Base-by-base conservation (phyloP, 805 yeast genomes). In the Cyberlindnera maclurae region DNA sequence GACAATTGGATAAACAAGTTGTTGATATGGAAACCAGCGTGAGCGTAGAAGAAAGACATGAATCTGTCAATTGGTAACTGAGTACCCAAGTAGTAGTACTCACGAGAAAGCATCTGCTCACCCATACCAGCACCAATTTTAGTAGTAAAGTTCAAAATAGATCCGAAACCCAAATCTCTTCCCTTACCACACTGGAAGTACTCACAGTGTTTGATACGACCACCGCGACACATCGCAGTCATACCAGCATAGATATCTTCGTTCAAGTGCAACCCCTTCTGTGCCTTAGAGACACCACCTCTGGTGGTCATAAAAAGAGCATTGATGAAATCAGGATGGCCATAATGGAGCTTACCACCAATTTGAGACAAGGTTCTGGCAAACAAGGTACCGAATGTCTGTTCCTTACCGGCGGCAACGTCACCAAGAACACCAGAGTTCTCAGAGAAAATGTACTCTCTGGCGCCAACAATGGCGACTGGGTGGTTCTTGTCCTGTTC, bases 81-180 rank as follows among this genome's bases (percentile, higher is more conserved):
- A 29, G 90, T 79, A 55, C 90, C 87, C 60, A 83, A 62, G 61
- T 82, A 82, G 63, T 79, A 83, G 59, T 83, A 83, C 60, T 83
- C 94, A 65, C 94, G 73, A 20, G 89, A 82, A 44, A 83, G 66
- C 79, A 83, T 80, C 61, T 83, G 94, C 63, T 83, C 94, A 61
- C 93, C 93, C 94, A 83, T 83, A 64, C 94, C 94, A 50, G 93
- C 89, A 63, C 94, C 94, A 72, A 83, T 82, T 64, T 83, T 83
- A 31, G 89, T 82, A 16, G 88, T 82, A 72, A 83, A 83, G 63
- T 83, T 83, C 70, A 82, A 70, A 64, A 83, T 82, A 5, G 93
- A 82, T 43, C 88, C 88, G 62, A 83, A 83, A 58, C 94, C 94
- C 54, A 83, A 70, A 72, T 83, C 94, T 70, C 94, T 72, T 59